Evolutionary conservation across 441 rosid species (phyloP).

Genomic region (Breynia disticha): DNA sequence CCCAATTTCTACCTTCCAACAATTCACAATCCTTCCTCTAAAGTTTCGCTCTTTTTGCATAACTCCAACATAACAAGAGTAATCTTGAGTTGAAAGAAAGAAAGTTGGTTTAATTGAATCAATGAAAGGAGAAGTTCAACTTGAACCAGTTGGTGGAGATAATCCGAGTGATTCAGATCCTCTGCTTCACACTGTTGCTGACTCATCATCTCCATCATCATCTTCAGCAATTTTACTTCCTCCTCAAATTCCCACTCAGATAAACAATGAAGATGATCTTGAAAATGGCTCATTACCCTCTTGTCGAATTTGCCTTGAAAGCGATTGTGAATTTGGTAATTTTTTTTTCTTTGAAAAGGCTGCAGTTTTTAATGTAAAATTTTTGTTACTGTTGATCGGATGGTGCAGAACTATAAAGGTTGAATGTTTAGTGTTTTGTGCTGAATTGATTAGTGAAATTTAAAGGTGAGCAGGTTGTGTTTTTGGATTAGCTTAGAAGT

Average conservation of each 20-base stretch:
- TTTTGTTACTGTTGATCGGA: not conserved
- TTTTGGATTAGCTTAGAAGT: not conserved
- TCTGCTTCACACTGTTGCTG: constrained; percentile 31
- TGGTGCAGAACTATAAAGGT: too few relatives aligned
- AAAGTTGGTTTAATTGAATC: not conserved
- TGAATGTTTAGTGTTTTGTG: too few relatives aligned
- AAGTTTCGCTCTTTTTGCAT: too few relatives aligned
- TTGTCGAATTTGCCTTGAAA: constrained; percentile 92
- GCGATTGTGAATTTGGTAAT: constrained; percentile 64
- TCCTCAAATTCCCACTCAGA: constrained; percentile 34
- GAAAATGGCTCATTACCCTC: constrained; percentile 64
- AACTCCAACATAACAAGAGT: too few relatives aligned
- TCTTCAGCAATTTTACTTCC: not conserved
- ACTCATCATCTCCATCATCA: constrained; percentile 15
- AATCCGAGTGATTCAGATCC: constrained; percentile 63
- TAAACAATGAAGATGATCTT: constrained; percentile 41
- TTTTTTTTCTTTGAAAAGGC: not conserved
- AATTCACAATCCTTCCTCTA: too few relatives aligned
- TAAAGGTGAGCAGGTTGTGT: not conserved
- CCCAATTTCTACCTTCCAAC: too few relatives aligned
- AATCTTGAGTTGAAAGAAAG: too few relatives aligned
- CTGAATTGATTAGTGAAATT: not conserved
- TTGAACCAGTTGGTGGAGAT: constrained; percentile 36
- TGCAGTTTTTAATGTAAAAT: too few relatives aligned
- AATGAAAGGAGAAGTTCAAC: constrained; percentile 65